A percentile compares a stretch with the other conserved stretches of the same genome.
phyloP scores from a whole-genome alignment of 108 stramenopile species.

The Cyclostephanos tholiformis region DNA sequence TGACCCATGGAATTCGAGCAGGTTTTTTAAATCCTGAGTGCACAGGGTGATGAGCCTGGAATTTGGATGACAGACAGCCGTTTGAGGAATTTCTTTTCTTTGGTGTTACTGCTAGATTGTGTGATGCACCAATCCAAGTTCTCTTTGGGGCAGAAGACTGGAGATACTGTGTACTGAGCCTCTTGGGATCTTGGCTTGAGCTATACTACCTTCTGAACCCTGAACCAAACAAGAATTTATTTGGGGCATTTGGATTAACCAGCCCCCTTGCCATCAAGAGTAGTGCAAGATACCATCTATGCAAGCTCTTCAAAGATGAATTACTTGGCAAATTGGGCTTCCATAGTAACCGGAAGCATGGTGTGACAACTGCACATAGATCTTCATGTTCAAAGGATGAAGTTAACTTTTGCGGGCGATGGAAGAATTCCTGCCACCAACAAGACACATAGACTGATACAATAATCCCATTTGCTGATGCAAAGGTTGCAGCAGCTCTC shows the following conservation, averaged over 20 bases:
- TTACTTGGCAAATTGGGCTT: slow-evolving; percentile 9
- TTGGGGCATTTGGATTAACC: neutral
- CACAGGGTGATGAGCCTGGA: neutral
- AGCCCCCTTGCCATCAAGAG: slow-evolving; percentile 17
- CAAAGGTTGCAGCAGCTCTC: slow-evolving; percentile 30
- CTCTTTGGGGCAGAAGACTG: slow-evolving; percentile 21
- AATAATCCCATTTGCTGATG: slow-evolving; percentile 30
- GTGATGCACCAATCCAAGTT: slow-evolving; percentile 25
- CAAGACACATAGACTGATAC: slow-evolving; percentile 23
- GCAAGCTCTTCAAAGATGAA: neutral
- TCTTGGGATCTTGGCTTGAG: slow-evolving; percentile 12
- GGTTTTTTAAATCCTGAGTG: neutral
- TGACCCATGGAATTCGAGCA: slow-evolving; percentile 11
- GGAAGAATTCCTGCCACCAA: slow-evolving; percentile 16
- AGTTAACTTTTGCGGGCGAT: slow-evolving; percentile 14
- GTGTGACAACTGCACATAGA: neutral
- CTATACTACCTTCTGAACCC: neutral
- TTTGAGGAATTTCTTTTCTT: slow-evolving; percentile 2
- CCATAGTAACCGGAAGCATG: slow-evolving; percentile 17
- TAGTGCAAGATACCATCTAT: neutral
- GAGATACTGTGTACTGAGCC: slow-evolving; percentile 4
- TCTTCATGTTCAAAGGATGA: slow-evolving; percentile 15
- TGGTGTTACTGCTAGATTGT: slow-evolving; percentile 9
- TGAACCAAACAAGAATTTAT: slow-evolving; percentile 14
- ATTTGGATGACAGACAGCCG: neutral